Percentiles rank a stretch among this genome's conserved stretches.
These are phyloP conservation scores for Salvia sclarea DNA, from an alignment of 305 asterid genomes.

Conservation along the genomic window DNA sequence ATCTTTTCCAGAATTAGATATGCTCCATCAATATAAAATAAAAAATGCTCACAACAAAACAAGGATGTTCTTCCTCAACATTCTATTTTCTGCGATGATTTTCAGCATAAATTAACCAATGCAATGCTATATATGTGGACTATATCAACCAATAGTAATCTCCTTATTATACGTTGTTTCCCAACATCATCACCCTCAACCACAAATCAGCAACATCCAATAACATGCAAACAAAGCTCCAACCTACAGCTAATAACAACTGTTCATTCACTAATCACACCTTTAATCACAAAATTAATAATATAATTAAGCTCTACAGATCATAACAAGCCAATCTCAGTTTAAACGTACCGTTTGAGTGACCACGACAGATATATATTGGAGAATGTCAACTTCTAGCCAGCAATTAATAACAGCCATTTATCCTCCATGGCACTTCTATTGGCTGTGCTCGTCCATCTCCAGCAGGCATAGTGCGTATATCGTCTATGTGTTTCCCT, in stretches of 20 bases:
- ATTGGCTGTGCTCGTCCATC: not conserved
- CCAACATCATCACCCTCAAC: not conserved
- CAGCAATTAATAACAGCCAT: not conserved
- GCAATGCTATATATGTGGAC: not conserved
- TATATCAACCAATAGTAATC: not conserved
- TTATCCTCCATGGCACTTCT: not conserved
- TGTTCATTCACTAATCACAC: not conserved
- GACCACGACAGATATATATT: not conserved
- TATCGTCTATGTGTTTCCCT: not conserved
- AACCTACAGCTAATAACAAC: not conserved
- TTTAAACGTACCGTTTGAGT: not conserved
- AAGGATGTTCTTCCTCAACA: not conserved
- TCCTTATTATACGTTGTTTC: not conserved
- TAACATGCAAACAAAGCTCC: not conserved
- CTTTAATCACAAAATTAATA: not conserved
- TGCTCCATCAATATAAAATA: not conserved
- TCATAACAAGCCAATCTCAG: not conserved
- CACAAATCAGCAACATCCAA: not conserved
- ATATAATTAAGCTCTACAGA: not conserved
- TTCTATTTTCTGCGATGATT: slow-evolving; percentile 8
- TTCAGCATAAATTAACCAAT: slow-evolving; percentile 5
- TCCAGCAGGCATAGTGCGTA: not conserved
- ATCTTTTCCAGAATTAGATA: slow-evolving; percentile 13
- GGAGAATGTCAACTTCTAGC: not conserved
- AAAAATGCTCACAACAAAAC: not conserved